phyloP scores from a whole-genome alignment of 2,329 filamentous ascomycete species.

The Epichloe amarillans region DNA sequence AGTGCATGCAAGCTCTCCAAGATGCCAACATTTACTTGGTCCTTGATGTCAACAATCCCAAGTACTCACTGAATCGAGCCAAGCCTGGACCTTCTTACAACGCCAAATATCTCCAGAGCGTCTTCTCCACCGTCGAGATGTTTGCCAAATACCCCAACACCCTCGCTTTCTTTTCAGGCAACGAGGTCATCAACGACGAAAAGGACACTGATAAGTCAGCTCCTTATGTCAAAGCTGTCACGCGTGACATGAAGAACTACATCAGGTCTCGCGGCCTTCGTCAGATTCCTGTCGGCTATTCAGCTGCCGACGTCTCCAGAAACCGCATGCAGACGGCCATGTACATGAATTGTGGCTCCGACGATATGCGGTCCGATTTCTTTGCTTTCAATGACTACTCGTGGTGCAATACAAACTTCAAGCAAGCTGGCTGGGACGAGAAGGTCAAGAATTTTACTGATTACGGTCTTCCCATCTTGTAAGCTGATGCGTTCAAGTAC shows the following conservation, averaged over 20 bases:
- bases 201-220: slow-evolving; percentile 50
- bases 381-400: slow-evolving; percentile 87
- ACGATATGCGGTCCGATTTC: slow-evolving; percentile 76
- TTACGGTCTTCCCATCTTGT: slow-evolving; percentile 80
- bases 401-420: slow-evolving; percentile 64
- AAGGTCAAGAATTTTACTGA: slow-evolving; percentile 81
- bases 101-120: slow-evolving; percentile 64
- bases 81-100: slow-evolving; percentile 76
- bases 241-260: slow-evolving; percentile 63
- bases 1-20: slow-evolving; percentile 70
- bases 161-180: slow-evolving; percentile 72
- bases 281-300: slow-evolving; percentile 61
- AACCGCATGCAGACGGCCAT: slow-evolving; percentile 78
- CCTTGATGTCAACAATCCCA: slow-evolving; percentile 79
- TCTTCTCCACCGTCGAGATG: slow-evolving; percentile 79
- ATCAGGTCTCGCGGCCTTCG: slow-evolving; percentile 49
- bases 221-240: slow-evolving; percentile 66
- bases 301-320: slow-evolving; percentile 64
- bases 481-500: slow-evolving; percentile 10
- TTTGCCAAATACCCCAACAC: slow-evolving; percentile 79
- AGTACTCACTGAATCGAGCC: slow-evolving; percentile 74
- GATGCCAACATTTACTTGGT: slow-evolving; percentile 87
- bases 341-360: slow-evolving; percentile 88
- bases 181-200: slow-evolving; percentile 63
- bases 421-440: slow-evolving; percentile 63